Conservation (phyloP, 73 alveolate species). For the Diophrys appendiculata region DNA sequence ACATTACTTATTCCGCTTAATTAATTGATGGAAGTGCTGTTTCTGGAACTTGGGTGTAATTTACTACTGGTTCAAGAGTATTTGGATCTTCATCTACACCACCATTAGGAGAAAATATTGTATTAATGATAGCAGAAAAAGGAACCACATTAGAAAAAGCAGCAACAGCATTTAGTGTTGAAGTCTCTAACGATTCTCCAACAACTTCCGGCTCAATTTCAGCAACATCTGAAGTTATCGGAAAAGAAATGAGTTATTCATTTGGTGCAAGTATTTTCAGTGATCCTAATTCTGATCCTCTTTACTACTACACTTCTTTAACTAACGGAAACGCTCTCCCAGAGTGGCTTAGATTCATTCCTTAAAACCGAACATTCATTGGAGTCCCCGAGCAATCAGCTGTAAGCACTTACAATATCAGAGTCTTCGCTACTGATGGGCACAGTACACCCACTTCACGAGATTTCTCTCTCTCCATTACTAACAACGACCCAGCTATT, state of each 20-base stretch:
- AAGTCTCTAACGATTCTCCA: not conserved
- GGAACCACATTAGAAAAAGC: not conserved
- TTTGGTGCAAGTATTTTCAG: not conserved
- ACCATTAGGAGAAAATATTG: not conserved
- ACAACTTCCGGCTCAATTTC: not conserved
- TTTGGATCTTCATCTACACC: not conserved
- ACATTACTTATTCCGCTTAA: not conserved
- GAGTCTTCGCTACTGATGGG: not conserved
- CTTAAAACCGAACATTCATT: not conserved
- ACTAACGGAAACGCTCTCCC: not conserved
- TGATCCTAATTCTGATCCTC: not conserved
- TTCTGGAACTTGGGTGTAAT: not conserved
- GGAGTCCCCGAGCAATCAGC: not conserved
- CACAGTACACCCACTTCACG: not conserved
- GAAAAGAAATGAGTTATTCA: not conserved
- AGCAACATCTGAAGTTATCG: not conserved
- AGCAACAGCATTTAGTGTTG: not conserved
- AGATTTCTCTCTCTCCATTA: not conserved
- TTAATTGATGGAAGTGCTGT: not conserved
- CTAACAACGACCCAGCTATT: slow-evolving; percentile 11
- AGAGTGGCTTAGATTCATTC: not conserved
- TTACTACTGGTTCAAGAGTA: not conserved
- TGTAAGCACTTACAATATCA: not conserved
- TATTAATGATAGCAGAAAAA: not conserved
- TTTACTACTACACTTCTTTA: not conserved